phyloP scores from a whole-genome alignment of 371 early-diverging fungal species.

The Aphelidium insulamus region DNA sequence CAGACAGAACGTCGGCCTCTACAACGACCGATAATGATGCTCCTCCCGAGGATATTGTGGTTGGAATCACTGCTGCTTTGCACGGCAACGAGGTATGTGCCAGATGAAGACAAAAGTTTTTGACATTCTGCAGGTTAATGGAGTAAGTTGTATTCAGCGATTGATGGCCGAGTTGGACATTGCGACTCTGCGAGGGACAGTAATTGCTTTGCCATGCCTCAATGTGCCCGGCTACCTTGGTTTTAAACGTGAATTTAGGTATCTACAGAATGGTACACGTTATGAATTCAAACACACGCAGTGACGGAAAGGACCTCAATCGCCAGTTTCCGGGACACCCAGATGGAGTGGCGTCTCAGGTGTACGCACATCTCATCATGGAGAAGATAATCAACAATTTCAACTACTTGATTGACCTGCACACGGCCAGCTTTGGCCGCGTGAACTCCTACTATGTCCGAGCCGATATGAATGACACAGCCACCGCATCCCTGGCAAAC shows the following conservation, averaged over 20 bases:
- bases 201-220: slow-evolving; percentile 68
- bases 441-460: slow-evolving; percentile 72
- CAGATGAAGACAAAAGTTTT: too few relatives aligned
- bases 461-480: slow-evolving; percentile 57
- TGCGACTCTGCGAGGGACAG: slow-evolving; percentile 53
- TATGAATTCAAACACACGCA: too few relatives aligned
- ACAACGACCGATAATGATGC: too few relatives aligned
- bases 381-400: slow-evolving; percentile 52
- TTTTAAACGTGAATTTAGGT: slow-evolving; percentile 55
- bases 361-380: slow-evolving; percentile 58
- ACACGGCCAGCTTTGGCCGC: slow-evolving; percentile 66
- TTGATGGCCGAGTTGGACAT: too few relatives aligned
- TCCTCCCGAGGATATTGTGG: too few relatives aligned
- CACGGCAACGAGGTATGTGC: too few relatives aligned
- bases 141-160: too few relatives aligned
- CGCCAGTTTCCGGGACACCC: slow-evolving; percentile 18
- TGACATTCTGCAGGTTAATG: too few relatives aligned
- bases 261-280: too few relatives aligned
- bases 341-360: slow-evolving; percentile 51
- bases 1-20: too few relatives aligned
- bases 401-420: slow-evolving; percentile 63
- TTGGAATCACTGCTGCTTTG: too few relatives aligned
- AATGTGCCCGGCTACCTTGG: slow-evolving; percentile 66
- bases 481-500: slow-evolving; percentile 47
- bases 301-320: slow-evolving; percentile 27